Evolutionary conservation across 257 asterid genomes (phyloP), one percentile per base, ranked within the genome.

Genomic region (Ehretia macrophylla): DNA sequence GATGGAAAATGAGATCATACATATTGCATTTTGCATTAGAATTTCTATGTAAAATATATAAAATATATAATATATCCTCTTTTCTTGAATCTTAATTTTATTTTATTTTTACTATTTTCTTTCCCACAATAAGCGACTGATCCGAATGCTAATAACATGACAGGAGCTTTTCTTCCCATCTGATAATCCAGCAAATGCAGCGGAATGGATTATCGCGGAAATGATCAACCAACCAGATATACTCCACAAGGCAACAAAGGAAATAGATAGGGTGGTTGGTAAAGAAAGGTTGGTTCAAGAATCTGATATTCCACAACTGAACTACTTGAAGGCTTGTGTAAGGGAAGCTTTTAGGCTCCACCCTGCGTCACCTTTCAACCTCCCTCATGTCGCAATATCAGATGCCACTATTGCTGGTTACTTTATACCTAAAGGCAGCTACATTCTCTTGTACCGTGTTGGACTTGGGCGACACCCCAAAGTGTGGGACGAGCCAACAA

Each of bases 331-430:
- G 62, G 51, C 62, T 2, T 57, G 62, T 12, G 51, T 22, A 13
- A 35, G 50, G 17, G 61, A 57, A 14, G 62, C 62, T 35, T 22
- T 57, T 22, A 19, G 62, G 62, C 19, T 57, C 49, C 51, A 57
- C 46, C 62, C 62, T 37, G 50, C 17, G 8, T 21, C 62, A 10
- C 50, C 62, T 0, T 57, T 37, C 62, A 38, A 57, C 23, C 23
- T 57, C 17, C 62, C 62, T 16, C 62, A 39, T 9, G 51, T 57
- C 32, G 9, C 62, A 3, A 14, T 20, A 5, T 4, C 14, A 14
- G 62, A 57, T 17, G 18, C 50, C 37, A n/a, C 0, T n/a, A 32
- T 57, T 14, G 62, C 32, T 20, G 62, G 62, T 23, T 57, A 57
- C 19, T 57, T 38, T 32, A 57, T 57, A 37, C 62, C 50, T 5